Conservation (phyloP, 1,284 basidiomycete genomes). For the Porogramme epimiltina region DNA sequence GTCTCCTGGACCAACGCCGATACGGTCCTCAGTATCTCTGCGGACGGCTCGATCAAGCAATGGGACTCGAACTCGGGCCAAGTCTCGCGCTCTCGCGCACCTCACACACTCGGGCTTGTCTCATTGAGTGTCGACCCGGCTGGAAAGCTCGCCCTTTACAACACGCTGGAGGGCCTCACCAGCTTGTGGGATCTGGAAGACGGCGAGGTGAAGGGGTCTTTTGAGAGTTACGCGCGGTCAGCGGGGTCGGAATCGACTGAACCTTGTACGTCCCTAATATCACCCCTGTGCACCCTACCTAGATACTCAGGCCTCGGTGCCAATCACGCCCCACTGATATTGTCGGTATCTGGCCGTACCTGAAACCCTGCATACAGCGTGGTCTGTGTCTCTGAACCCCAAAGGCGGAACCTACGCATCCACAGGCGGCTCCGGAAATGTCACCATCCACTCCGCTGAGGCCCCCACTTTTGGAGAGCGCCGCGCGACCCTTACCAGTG, state of each 20-base stretch:
- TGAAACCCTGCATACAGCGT: constrained; percentile 67
- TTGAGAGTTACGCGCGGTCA: constrained; percentile 68
- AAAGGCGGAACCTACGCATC: constrained; percentile 73
- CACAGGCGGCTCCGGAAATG: constrained; percentile 74
- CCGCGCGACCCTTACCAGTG: constrained; percentile 59
- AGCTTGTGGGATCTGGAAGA: constrained; percentile 68
- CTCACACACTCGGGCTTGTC: constrained; percentile 76
- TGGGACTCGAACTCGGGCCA: constrained; percentile 70
- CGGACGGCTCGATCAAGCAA: constrained; percentile 74
- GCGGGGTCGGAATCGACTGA: constrained; percentile 51
- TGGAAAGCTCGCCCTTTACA: constrained; percentile 68
- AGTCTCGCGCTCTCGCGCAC: constrained; percentile 58
- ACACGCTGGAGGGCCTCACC: constrained; percentile 81
- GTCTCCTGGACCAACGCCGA: constrained; percentile 68
- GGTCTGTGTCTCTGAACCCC: constrained; percentile 81
- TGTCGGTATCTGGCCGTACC: background rate
- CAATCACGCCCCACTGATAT: background rate
- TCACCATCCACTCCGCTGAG: constrained; percentile 66
- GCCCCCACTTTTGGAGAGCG: constrained; percentile 63
- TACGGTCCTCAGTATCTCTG: constrained; percentile 71
- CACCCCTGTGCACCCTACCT: background rate
- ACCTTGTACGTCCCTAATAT: constrained; percentile 58
- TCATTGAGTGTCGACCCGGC: constrained; percentile 68
- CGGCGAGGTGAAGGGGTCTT: constrained; percentile 58
- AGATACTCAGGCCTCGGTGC: background rate